Conservation (phyloP, 768 basidiomycete genomes). For the Mycena galericulata region DNA sequence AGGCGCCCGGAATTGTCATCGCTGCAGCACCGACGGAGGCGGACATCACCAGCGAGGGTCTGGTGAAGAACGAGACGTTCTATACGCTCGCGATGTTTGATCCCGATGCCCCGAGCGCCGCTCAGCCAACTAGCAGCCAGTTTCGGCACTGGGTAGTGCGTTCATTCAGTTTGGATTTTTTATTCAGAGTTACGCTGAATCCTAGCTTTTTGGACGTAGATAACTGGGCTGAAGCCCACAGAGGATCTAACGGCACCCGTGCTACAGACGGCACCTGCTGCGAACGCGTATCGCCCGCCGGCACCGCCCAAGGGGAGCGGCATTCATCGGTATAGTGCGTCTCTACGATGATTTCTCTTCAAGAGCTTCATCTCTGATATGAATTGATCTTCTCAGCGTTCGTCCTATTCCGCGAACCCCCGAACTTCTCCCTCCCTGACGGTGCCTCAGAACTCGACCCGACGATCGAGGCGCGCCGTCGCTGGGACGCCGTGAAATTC, state of each 20-base stretch:
- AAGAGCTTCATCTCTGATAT: not conserved
- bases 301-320: slow-evolving; percentile 31
- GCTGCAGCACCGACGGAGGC: slow-evolving; percentile 13
- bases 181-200: too few species aligned
- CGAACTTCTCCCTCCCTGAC: slow-evolving; percentile 22
- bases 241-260: slow-evolving; percentile 6
- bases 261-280: slow-evolving; percentile 1
- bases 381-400: slow-evolving; percentile 4
- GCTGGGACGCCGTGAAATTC: slow-evolving; percentile 24
- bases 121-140: slow-evolving; percentile 45
- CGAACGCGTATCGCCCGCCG: slow-evolving; percentile 24
- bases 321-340: slow-evolving; percentile 30
- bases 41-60: not conserved
- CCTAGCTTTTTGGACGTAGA: not conserved
- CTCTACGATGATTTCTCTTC: not conserved
- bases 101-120: slow-evolving; percentile 52
- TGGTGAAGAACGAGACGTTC: slow-evolving; percentile 30
- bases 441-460: slow-evolving; percentile 22
- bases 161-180: not conserved
- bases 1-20: slow-evolving; percentile 6
- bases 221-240: not conserved
- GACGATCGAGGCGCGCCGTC: slow-evolving; percentile 25
- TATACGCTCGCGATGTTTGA: slow-evolving; percentile 55
- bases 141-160: slow-evolving; percentile 54
- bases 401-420: slow-evolving; percentile 26